Conservation (phyloP, 106 monocot species). For the Apostasia shenzhenica region DNA sequence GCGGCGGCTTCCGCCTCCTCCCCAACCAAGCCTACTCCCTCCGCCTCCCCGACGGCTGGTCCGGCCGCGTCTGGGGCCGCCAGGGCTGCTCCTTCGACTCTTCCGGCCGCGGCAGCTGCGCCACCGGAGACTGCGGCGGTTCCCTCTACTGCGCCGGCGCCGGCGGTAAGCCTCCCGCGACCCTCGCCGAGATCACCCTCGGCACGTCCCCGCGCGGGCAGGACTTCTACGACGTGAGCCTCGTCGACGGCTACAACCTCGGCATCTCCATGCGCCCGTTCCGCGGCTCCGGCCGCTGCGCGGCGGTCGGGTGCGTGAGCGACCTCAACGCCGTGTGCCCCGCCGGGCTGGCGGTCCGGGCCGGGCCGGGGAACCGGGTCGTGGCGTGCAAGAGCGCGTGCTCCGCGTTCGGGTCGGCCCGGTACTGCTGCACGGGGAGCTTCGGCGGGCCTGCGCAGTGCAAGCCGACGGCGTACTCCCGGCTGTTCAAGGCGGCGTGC, state of each 20-base stretch:
- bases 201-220: slow-evolving; percentile 10
- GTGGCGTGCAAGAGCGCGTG: slow-evolving; percentile 76
- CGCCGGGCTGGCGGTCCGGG: slow-evolving; percentile 23
- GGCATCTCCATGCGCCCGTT: slow-evolving; percentile 46
- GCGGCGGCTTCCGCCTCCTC: slow-evolving; percentile 48
- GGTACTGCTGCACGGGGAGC: slow-evolving; percentile 71
- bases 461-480: slow-evolving; percentile 61
- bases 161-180: slow-evolving; percentile 58
- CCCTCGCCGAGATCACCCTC: slow-evolving; percentile 58
- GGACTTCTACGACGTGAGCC: slow-evolving; percentile 75
- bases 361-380: slow-evolving; percentile 24
- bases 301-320: slow-evolving; percentile 44
- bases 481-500: slow-evolving; percentile 61
- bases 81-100: slow-evolving; percentile 54
- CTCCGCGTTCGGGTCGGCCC: slow-evolving; percentile 55
- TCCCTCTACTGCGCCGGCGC: slow-evolving; percentile 46
- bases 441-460: slow-evolving; percentile 61
- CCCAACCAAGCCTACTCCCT: slow-evolving; percentile 54
- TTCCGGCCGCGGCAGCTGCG: slow-evolving; percentile 45
- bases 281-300: slow-evolving; percentile 35
- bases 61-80: slow-evolving; percentile 69
- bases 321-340: slow-evolving; percentile 58
- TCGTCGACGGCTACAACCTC: slow-evolving; percentile 70
- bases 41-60: slow-evolving; percentile 47
- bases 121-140: slow-evolving; percentile 66